These are phyloP conservation scores for Prunus yedoensis DNA, from an alignment of 331 rosid species.

Conservation along the genomic window DNA sequence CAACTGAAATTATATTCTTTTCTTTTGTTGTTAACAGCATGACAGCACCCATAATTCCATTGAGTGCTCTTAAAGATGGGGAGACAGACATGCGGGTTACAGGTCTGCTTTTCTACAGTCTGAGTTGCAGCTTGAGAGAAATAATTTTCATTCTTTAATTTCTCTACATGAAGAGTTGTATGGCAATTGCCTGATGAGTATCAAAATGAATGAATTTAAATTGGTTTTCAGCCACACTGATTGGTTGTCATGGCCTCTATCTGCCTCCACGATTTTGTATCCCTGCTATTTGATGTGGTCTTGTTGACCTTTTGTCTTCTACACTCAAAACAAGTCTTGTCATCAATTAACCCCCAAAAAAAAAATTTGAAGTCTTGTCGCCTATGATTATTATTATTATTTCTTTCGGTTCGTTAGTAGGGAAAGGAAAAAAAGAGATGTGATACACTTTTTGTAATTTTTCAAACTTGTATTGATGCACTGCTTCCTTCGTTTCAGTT, in stretches of 20 bases:
- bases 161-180: not conserved
- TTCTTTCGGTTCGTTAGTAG: not conserved
- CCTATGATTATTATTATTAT: not conserved
- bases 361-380: not conserved
- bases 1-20: slow-evolving; percentile 4
- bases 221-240: not conserved
- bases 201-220: not conserved
- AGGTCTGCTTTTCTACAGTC: slow-evolving; percentile 51
- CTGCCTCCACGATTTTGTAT: not conserved
- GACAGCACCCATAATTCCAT: slow-evolving; percentile 89
- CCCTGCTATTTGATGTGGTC: not conserved
- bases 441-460: slow-evolving; percentile 11
- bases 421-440: not conserved
- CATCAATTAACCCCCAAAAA: too few species aligned
- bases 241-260: not conserved
- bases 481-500: slow-evolving; percentile 39
- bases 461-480: not conserved
- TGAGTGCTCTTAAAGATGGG: slow-evolving; percentile 71
- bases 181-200: not conserved
- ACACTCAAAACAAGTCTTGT: not conserved
- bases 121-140: slow-evolving; percentile 14
- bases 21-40: slow-evolving; percentile 52
- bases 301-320: not conserved
- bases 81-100: slow-evolving; percentile 77
- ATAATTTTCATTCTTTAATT: not conserved